Evolutionary conservation across 2,329 filamentous ascomycete genomes (phyloP).

Genomic region (Bipolaris zeicola): DNA sequence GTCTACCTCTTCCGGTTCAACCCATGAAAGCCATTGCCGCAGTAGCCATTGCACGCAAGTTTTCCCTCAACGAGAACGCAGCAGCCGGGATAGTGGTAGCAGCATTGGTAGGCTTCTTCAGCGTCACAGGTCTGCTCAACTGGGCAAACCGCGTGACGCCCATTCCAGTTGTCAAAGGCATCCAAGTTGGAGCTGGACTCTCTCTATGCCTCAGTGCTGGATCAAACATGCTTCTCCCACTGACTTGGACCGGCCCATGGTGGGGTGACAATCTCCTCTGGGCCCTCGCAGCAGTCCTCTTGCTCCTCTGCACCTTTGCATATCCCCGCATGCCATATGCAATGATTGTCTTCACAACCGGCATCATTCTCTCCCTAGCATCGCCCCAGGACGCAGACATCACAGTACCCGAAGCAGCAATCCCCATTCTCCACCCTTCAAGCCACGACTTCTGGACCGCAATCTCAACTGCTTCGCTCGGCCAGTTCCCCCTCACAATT

Average conservation of each 20-base stretch:
- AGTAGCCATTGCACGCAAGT: slow-evolving; percentile 75
- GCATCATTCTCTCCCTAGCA: slow-evolving; percentile 67
- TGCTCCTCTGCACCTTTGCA: slow-evolving; percentile 70
- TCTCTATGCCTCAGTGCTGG: slow-evolving; percentile 82
- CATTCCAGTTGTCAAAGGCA: slow-evolving; percentile 88
- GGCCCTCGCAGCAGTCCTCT: slow-evolving; percentile 73
- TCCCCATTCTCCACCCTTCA: slow-evolving; percentile 58
- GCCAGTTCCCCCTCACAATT: slow-evolving; percentile 87
- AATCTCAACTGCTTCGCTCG: slow-evolving; percentile 71
- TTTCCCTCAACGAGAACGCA: slow-evolving; percentile 73
- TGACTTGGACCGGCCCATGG: slow-evolving; percentile 70
- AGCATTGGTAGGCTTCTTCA: slow-evolving; percentile 74
- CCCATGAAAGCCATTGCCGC: slow-evolving; percentile 91
- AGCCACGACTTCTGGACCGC: slow-evolving; percentile 57
- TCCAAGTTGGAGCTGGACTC: slow-evolving; percentile 89
- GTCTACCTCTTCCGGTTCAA: slow-evolving; percentile 88
- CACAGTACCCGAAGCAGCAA: slow-evolving; percentile 55
- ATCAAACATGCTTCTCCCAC: slow-evolving; percentile 64
- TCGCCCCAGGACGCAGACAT: slow-evolving; percentile 24
- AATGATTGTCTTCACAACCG: slow-evolving; percentile 70
- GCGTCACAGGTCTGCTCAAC: slow-evolving; percentile 75
- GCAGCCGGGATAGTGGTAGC: slow-evolving; percentile 83
- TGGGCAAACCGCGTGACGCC: slow-evolving; percentile 78
- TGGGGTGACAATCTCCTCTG: slow-evolving; percentile 79
- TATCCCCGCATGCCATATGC: slow-evolving; percentile 77